A percentile compares a stretch with the other conserved stretches of the same genome.
Conservation (phyloP, 2,329 filamentous ascomycete genomes). For the Fusarium sp. region DNA sequence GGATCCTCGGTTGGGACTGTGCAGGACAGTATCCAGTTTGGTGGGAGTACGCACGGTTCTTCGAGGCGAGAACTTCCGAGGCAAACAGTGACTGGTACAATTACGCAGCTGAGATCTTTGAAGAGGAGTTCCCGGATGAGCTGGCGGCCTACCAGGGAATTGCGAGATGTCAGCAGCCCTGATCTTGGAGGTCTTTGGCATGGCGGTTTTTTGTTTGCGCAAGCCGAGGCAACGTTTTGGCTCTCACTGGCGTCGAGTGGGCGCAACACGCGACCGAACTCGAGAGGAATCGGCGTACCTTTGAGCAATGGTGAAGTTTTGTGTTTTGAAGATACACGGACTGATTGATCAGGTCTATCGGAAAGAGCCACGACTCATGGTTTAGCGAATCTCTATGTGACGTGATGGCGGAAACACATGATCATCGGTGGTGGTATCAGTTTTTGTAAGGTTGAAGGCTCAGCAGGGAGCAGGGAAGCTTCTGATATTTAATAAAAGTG, state of each 20-base stretch:
- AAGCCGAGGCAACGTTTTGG: not conserved
- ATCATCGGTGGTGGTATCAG: not conserved
- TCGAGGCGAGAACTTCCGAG: constrained; percentile 42
- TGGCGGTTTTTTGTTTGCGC: not conserved
- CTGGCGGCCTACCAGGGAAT: constrained; percentile 46
- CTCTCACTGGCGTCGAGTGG: too few species aligned
- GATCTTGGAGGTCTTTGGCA: not conserved
- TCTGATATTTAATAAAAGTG: not conserved
- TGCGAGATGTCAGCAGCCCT: constrained; percentile 42
- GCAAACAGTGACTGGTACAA: constrained; percentile 46
- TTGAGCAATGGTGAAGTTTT: not conserved
- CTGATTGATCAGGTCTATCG: not conserved
- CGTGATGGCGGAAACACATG: not conserved
- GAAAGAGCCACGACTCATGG: not conserved
- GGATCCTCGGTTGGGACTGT: constrained; percentile 46
- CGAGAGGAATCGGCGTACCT: not conserved
- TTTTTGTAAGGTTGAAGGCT: not conserved
- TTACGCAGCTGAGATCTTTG: constrained; percentile 45
- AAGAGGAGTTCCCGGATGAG: constrained; percentile 34
- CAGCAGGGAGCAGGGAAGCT: not conserved
- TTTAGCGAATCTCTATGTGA: not conserved
- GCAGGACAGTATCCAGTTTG: constrained; percentile 47
- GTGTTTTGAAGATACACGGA: not conserved
- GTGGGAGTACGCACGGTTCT: constrained; percentile 50
- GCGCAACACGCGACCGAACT: too few species aligned